Conservation (phyloP, 148 eudicot species). For the Arbutus unedo region DNA sequence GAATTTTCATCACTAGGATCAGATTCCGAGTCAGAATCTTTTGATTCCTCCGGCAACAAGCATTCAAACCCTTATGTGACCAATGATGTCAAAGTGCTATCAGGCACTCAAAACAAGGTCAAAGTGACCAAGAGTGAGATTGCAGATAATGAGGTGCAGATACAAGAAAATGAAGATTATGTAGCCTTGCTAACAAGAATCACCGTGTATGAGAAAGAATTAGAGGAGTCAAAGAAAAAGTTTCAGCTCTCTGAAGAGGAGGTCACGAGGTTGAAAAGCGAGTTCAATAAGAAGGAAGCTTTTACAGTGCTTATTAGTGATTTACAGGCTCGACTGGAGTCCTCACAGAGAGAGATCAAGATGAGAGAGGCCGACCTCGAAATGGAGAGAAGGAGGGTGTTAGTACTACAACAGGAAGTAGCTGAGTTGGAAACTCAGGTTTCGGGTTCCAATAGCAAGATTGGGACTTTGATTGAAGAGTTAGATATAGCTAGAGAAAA, state of each 20-base stretch:
- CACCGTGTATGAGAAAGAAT: constrained; percentile 43
- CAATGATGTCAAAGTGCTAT: constrained; percentile 16
- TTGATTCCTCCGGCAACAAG: constrained; percentile 29
- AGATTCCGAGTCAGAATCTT: constrained; percentile 72
- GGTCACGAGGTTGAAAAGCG: constrained; percentile 44
- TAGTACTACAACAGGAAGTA: constrained; percentile 33
- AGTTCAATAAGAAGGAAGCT: constrained; percentile 31
- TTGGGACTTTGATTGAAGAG: constrained; percentile 42
- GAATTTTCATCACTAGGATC: constrained; percentile 46
- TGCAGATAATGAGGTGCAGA: constrained; percentile 17
- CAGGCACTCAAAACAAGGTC: constrained; percentile 21
- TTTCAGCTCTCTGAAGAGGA: constrained; percentile 54
- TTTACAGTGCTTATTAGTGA: constrained; percentile 14
- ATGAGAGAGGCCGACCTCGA: constrained; percentile 28
- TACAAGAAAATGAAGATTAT: constrained; percentile 26
- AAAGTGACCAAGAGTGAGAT: constrained; percentile 12
- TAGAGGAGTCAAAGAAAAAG: constrained; percentile 38
- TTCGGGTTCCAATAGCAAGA: constrained; percentile 24
- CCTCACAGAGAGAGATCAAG: constrained; percentile 27
- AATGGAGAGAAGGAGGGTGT: constrained; percentile 31
- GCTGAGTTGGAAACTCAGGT: constrained; percentile 26
- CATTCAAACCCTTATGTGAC: constrained; percentile 23
- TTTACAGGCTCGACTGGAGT: constrained; percentile 30
- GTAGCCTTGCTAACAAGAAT: constrained; percentile 38
- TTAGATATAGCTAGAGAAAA: constrained; percentile 37